phyloP scores from a whole-genome alignment of 306 rosid species.

The Cyamopsis tetragonoloba region DNA sequence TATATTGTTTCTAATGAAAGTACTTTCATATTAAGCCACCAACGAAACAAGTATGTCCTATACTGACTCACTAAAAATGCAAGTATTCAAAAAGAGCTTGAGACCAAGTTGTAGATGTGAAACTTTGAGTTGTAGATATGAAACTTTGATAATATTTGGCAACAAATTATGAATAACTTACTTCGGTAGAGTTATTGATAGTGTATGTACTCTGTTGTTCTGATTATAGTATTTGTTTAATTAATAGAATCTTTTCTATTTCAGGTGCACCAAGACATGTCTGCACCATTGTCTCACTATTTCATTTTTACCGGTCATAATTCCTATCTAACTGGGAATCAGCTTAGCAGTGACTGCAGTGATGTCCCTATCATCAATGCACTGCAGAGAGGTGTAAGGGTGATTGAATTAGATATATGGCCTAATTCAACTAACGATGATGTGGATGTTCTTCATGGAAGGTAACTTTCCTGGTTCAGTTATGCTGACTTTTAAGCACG shows the following conservation, averaged over 20 bases:
- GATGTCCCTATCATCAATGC: slow-evolving; percentile 76
- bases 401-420: slow-evolving; percentile 93
- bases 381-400: slow-evolving; percentile 80
- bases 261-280: slow-evolving; percentile 90
- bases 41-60: too few species aligned
- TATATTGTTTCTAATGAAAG: too few species aligned
- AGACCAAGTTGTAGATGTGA: neutral
- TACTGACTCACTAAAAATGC: too few species aligned
- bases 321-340: slow-evolving; percentile 93
- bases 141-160: neutral
- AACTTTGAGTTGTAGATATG: too few species aligned
- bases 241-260: slow-evolving; percentile 10
- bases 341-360: slow-evolving; percentile 92
- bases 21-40: too few species aligned
- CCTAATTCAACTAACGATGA: slow-evolving; percentile 71
- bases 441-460: slow-evolving; percentile 89
- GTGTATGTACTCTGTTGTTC: neutral
- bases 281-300: slow-evolving; percentile 78
- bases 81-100: neutral
- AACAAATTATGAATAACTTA: neutral
- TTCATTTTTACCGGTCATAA: slow-evolving; percentile 89
- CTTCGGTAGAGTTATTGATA: neutral
- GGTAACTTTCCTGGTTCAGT: slow-evolving; percentile 32
- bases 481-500: neutral
- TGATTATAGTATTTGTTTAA: slow-evolving; percentile 10